Base-by-base conservation (phyloP, 225 moss, liverwort and hornwort species). In the Takakia lepidozioides region DNA sequence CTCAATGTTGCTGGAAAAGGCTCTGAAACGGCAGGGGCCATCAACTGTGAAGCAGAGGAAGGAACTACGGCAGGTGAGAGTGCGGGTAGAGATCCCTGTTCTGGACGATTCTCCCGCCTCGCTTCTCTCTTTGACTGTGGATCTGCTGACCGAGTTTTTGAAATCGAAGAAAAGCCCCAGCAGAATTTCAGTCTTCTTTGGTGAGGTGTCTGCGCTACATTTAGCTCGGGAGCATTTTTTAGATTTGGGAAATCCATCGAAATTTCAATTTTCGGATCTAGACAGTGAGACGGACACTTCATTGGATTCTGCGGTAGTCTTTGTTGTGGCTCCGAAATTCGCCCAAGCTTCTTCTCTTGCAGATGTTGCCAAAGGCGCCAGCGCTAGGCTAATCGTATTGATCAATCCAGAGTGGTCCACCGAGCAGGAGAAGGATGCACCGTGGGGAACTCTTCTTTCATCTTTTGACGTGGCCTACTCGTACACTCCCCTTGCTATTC, bases 11-110 rank as follows among this genome's bases (percentile, higher is more conserved):
- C 58, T 90, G 10, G 78, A 85, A 54, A 90, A 87, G 51, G 38
- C 30, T 4, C 29, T 95, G 32, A 85, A 72, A 51, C 72, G 71
- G 38, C 79, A 78, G 40, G 85, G 87, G 1, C 89, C 93, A 0
- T 42, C 63, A 1, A 82, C 86, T 0, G 75, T 95, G 67, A 95
- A 90, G 77, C 82, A 80, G 56, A 49, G 71, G 64, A 85, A 60
- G 65, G 64, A 76, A 42, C 73, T 62, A 24, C 68, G 78, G 22
- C 95, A 95, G 55, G 60, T 71, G 46, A 82, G 77, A 23, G 65
- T 95, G 34, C 71, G 90, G 15, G 87, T 90, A 22, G 95, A 95
- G 8, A 81, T 95, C 43, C 95, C 95, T 19, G 60, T 84, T 49
- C 38, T 82, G 58, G 90, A 87, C 34, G 82, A 85, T 25, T 71